Conservation (phyloP, 306 rosid genomes). For the Glycyrrhiza uralensis region DNA sequence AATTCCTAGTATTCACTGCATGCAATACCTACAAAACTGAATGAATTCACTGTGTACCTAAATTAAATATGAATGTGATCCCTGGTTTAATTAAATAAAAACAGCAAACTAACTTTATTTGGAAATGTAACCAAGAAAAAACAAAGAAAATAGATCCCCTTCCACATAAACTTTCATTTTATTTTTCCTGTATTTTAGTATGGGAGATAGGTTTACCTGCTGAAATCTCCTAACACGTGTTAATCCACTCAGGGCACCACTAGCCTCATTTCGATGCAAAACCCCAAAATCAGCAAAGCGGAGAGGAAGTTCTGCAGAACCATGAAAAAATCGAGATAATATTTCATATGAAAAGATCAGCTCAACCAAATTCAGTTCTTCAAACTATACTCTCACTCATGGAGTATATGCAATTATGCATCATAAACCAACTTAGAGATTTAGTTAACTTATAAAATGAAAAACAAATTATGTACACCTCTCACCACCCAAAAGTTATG, state of each 20-base stretch:
- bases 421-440: not conserved
- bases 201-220: conserved; percentile 55
- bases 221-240: conserved; percentile 97
- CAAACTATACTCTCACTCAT: conserved; percentile 3
- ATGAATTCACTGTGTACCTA: not conserved
- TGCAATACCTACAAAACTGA: not conserved
- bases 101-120: not conserved
- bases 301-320: conserved; percentile 86
- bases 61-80: conserved; percentile 8
- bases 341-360: not conserved
- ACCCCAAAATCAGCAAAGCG: conserved; percentile 97
- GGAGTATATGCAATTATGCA: not conserved
- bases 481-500: not conserved
- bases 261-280: conserved; percentile 96
- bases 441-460: not conserved
- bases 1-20: not conserved
- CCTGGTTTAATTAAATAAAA: not conserved
- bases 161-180: not conserved
- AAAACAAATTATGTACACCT: not conserved
- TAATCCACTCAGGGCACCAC: conserved; percentile 96
- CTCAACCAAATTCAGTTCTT: not conserved
- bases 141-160: not conserved
- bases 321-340: conserved; percentile 1
- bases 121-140: not conserved
- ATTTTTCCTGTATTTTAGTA: not conserved